Conservation (phyloP, 495 filamentous ascomycete species). For the Chaetomium fimeti region DNA sequence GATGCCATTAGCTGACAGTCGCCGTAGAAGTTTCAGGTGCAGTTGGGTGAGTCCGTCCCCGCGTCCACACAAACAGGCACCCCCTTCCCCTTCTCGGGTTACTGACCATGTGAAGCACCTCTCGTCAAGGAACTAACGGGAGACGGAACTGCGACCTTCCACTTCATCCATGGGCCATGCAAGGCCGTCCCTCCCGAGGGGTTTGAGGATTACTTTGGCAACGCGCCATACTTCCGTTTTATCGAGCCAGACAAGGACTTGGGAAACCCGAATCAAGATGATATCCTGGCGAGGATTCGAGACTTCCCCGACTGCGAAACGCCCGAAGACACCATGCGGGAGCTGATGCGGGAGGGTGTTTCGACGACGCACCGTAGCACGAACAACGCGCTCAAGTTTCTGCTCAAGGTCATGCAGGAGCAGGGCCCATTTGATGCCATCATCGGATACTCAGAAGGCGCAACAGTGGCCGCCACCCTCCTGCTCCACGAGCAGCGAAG, state of each 20-base stretch:
- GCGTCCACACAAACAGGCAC: neutral
- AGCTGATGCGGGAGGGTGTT: conserved; percentile 50
- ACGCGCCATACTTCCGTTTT: conserved; percentile 51
- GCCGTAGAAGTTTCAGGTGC: conserved; percentile 52
- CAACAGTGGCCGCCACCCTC: conserved; percentile 55
- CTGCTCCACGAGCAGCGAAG: conserved; percentile 54
- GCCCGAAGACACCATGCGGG: conserved; percentile 51
- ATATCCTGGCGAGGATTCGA: conserved; percentile 50
- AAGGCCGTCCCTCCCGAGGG: conserved; percentile 49
- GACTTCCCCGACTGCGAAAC: conserved; percentile 51
- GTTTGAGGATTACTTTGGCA: conserved; percentile 54
- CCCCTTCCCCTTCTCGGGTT: neutral
- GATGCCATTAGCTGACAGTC: conserved; percentile 24
- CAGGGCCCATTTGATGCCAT: conserved; percentile 53
- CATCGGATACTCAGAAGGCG: conserved; percentile 64
- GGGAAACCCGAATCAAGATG: conserved; percentile 43
- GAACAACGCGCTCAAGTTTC: conserved; percentile 44
- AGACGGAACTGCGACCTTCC: conserved; percentile 46
- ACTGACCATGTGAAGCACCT: conserved; percentile 37
- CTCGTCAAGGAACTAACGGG: conserved; percentile 48
- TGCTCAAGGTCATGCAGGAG: conserved; percentile 50
- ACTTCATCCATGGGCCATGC: conserved; percentile 50
- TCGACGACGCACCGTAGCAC: conserved; percentile 45
- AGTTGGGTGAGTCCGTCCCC: conserved; percentile 43
- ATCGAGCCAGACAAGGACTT: conserved; percentile 47